Percentiles rank a stretch among this genome's conserved stretches.
These are phyloP conservation scores for Berkeleyomyces basicola DNA, from an alignment of 2,329 filamentous ascomycete species.

Conservation along the genomic window DNA sequence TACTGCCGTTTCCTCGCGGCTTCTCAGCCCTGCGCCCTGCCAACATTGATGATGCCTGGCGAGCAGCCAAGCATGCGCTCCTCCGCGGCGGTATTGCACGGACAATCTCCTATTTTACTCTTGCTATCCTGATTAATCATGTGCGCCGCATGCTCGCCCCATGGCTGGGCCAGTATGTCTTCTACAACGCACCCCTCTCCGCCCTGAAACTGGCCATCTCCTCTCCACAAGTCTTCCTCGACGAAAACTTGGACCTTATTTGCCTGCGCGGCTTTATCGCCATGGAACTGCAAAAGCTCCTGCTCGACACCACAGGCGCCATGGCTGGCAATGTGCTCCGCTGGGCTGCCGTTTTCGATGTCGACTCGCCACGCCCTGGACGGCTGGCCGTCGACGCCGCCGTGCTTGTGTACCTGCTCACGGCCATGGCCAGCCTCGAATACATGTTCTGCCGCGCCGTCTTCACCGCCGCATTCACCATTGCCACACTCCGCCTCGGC, in stretches of 20 bases:
- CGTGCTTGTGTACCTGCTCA: slow-evolving; percentile 10
- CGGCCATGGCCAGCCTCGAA: slow-evolving; percentile 12
- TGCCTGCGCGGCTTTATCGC: slow-evolving; percentile 7
- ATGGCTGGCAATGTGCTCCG: slow-evolving; percentile 12
- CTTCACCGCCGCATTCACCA: slow-evolving; percentile 8
- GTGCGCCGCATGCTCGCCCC: slow-evolving; percentile 22
- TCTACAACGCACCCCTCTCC: slow-evolving; percentile 20
- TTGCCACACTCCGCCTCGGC: slow-evolving; percentile 9
- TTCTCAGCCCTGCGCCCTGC: slow-evolving; percentile 6
- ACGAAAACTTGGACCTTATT: slow-evolving; percentile 16
- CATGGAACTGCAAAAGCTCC: slow-evolving; percentile 15
- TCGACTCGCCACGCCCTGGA: slow-evolving; percentile 11
- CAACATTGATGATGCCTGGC: slow-evolving; percentile 12
- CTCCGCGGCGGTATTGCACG: slow-evolving; percentile 18
- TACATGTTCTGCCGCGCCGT: slow-evolving; percentile 11
- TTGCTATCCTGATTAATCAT: slow-evolving; percentile 26
- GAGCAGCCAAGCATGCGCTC: slow-evolving; percentile 14
- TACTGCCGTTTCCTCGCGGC: slow-evolving; percentile 5
- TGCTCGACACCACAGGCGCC: slow-evolving; percentile 8
- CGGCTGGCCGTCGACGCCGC: slow-evolving; percentile 8
- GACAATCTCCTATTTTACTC: slow-evolving; percentile 18
- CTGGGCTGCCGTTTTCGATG: slow-evolving; percentile 12
- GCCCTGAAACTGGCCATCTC: slow-evolving; percentile 22
- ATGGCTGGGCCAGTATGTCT: slow-evolving; percentile 18
- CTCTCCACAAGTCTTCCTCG: slow-evolving; percentile 23